Percentiles rank a stretch among this genome's conserved stretches.
Conservation (phyloP, 2,329 filamentous ascomycete species). For the Monilinia aucupariae region DNA sequence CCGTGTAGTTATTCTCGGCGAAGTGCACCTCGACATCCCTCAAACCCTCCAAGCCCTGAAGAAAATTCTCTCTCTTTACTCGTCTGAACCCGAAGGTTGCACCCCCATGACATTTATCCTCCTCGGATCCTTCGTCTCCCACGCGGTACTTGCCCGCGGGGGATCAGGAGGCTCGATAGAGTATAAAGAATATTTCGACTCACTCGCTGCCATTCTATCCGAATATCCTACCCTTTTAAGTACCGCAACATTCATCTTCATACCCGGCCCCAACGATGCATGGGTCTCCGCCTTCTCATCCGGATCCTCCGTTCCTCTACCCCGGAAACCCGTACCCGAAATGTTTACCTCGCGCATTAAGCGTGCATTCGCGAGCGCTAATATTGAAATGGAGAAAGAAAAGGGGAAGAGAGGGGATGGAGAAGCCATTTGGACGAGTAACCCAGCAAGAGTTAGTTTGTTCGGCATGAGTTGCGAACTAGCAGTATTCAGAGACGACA, state of each 20-base stretch:
- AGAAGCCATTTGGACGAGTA: conserved; percentile 81
- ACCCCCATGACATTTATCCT: conserved; percentile 76
- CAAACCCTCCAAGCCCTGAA: conserved; percentile 74
- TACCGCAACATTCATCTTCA: conserved; percentile 79
- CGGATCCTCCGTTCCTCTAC: conserved; percentile 65
- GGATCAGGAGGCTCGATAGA: conserved; percentile 79
- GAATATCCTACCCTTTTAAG: conserved; percentile 80
- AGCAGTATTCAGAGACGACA: conserved; percentile 80
- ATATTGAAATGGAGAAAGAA: conserved; percentile 57
- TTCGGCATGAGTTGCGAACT: conserved; percentile 89
- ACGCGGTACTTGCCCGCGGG: conserved; percentile 61
- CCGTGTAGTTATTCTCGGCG: conserved; percentile 70
- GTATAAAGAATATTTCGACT: conserved; percentile 95
- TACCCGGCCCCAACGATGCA: conserved; percentile 95
- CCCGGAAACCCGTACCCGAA: conserved; percentile 69
- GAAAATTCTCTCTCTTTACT: conserved; percentile 72
- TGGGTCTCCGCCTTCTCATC: conserved; percentile 84
- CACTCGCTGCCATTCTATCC: conserved; percentile 71
- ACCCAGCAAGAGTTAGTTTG: conserved; percentile 73
- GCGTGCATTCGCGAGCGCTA: conserved; percentile 72
- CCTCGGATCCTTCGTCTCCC: conserved; percentile 73
- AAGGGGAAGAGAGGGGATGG: conserved; percentile 51
- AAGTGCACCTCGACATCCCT: conserved; percentile 81
- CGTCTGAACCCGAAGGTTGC: conserved; percentile 54
- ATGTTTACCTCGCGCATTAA: conserved; percentile 85